Evolutionary conservation across 306 rosid species (phyloP).

Genomic region (cucumber (Cucumis sativus)): Cucumber_9930_V3 NC_026656.2:24349001-24349500

Average conservation of each 20-base stretch:
- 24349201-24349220: conserved; percentile 25
- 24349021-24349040: conserved; percentile 96
- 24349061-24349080: conserved; percentile 98
- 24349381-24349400: not conserved
- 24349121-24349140: conserved; percentile 44
- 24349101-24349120: conserved; percentile 42
- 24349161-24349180: conserved; percentile 25
- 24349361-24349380: not conserved
- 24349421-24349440: not conserved
- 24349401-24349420: not conserved
- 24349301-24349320: not conserved
- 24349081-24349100: conserved; percentile 87
- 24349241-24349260: not conserved
- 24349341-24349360: not conserved
- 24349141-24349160: conserved; percentile 46
- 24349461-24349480: conserved; percentile 2
- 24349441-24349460: not conserved
- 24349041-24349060: conserved; percentile 92
- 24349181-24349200: conserved; percentile 43
- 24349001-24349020: conserved; percentile 81
- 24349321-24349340: not conserved
- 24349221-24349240: conserved; percentile 3
- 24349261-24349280: not conserved
- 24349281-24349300: not conserved
- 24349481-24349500: not conserved